Evolutionary conservation across 176 grass and related monocot genomes (phyloP), one percentile per base, ranked within the genome.

Genomic region (Chloris gayana): DNA sequence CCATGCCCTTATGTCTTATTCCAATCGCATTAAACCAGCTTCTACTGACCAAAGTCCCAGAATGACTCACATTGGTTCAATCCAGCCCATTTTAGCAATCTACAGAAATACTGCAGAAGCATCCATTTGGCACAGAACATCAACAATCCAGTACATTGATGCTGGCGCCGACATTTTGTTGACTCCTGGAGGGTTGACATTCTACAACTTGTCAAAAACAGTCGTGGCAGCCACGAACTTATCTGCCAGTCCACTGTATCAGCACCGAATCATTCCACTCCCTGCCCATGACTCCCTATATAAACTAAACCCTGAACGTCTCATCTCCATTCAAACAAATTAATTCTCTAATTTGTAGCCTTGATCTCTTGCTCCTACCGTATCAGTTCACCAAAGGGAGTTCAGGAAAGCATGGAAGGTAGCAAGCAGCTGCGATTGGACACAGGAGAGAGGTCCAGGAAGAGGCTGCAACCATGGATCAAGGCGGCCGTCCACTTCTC

Each of bases 401-500:
- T 3, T 61, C 6, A 68, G 29, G n/a, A n/a, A 1, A 45, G 29
- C 21, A 46, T 38, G 76, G 64, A 69, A 32, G 24, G 29, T 4
- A 69, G 21, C 31, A 8, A 22, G 61, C 26, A 24, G 15, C 42
- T 19, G 11, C 46, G 4, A 30, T 78, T 83, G 85, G 67, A 73
- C 57, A 11, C 35, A 7, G 35, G 35, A 3, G 58, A 76, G 47
- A 79, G 47, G 74, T 74, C 73, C 72, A 91, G 61, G 79, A 87
- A 76, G 76, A 89, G 70, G 49, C 0, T 56, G 27, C 67, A 64
- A 3, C 70, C 61, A 18, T 87, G 89, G 80, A 70, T 70, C 64
- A 82, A 39, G 22, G 67, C 73, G 61, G n/a, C 81, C 37, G 3
- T 80, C 56, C 86, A 89, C 49, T 85, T 85, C 86, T 70, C 86